phyloP scores from a whole-genome alignment of 768 basidiomycete species.

The Lyophyllum semitale region DNA sequence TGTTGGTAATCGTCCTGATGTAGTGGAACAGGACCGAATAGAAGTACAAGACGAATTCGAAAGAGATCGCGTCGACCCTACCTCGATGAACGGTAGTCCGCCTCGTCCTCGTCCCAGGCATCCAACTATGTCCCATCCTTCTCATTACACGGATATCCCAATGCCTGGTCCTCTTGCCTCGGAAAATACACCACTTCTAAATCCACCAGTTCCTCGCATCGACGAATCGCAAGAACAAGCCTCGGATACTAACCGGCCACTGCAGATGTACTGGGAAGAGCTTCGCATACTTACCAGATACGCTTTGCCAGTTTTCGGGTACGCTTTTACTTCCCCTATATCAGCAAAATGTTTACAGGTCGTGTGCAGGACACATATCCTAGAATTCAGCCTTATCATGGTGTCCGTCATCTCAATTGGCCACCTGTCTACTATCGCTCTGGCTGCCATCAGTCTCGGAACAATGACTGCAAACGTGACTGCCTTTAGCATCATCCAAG shows the following conservation, averaged over 20 bases:
- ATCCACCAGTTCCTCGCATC: constrained; percentile 57
- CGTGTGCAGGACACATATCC: constrained; percentile 61
- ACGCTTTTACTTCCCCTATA: constrained; percentile 19
- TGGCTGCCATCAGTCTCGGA: constrained; percentile 80
- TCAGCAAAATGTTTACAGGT: background rate
- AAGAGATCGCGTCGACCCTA: background rate
- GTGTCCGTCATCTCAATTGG: constrained; percentile 87
- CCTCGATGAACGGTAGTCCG: background rate
- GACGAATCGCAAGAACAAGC: constrained; percentile 45
- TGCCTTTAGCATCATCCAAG: constrained; percentile 79
- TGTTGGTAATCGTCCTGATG: constrained; percentile 31
- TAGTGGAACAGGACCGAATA: constrained; percentile 12
- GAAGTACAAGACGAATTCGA: constrained; percentile 19
- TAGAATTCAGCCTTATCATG: constrained; percentile 86
- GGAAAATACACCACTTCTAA: constrained; percentile 64
- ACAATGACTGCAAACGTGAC: constrained; percentile 77
- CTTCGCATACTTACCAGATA: constrained; percentile 58
- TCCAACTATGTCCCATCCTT: constrained; percentile 6
- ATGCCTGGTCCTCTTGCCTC: constrained; percentile 20
- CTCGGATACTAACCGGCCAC: constrained; percentile 26
- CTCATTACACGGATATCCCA: constrained; percentile 9
- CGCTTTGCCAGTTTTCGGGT: constrained; percentile 75
- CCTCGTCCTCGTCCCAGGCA: constrained; percentile 12
- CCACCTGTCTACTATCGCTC: constrained; percentile 85
- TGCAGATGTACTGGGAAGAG: constrained; percentile 56